Base-by-base conservation (phyloP, 1,139 yeast genomes). In the Nakaseomyces kungkrabaensis region DNA sequence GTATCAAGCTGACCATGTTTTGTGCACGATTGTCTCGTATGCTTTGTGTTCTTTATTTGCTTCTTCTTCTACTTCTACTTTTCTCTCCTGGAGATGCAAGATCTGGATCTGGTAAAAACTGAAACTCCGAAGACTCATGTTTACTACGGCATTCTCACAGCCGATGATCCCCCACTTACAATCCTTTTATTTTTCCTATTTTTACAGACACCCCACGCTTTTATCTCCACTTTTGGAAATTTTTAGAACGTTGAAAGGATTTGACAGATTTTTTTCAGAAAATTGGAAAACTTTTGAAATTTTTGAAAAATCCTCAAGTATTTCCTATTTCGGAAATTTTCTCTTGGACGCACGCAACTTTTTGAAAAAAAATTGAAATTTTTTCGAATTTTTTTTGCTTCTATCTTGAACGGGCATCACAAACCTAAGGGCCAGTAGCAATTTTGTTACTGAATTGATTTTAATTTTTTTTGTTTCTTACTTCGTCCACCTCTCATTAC, bases 271-370 rank as follows among this genome's bases (percentile, higher is more conserved):
- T 37, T 33, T 33, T 33, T 33, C 36, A 33, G n/a, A 33, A 33
- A n/a, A 8, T 29, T 10, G 10, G 32, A 29, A 29, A 41, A 31
- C 37, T 45, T 43, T 48, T 41, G 46, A 40, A 38, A 46, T 42
- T 31, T 17, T 41, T 10, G n/a, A 38, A 38, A 25, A 10, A 7
- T 27, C 36, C 4, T 27, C 24, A 8, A 27, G 36, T 6, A 9
- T 41, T 41, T 41, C 36, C 36, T 41, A 29, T n/a, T 29, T 4
- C 11, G 13, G 44, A 41, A 41, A 41, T 29, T 41, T 41, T 29
- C 25, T 5, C 32, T 11, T 41, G 29, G 31, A 24, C 24, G 5
- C 29, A 38, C 42, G 29, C 36, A 41, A 41, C 24, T 41, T 41
- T 41, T 46, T 46, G 9, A 29, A 9, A 6, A 27, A 6, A 29